Conservation (phyloP, 495 filamentous ascomycete genomes). For the Talaromyces nanjingensis region DNA sequence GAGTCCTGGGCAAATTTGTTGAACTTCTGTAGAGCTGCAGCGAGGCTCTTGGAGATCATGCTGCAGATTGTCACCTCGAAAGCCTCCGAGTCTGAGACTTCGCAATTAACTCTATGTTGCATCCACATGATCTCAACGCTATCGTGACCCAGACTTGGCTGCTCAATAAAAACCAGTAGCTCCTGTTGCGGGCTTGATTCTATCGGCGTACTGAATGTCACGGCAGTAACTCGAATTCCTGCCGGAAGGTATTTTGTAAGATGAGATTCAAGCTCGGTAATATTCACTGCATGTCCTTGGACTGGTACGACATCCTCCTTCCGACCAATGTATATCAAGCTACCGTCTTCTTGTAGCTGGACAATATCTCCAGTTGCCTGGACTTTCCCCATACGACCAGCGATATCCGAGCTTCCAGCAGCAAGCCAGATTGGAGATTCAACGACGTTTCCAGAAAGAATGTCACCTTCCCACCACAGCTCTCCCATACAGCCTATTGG, state of each 20-base stretch:
- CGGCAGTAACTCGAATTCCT: constrained; percentile 18
- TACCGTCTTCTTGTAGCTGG: constrained; percentile 48
- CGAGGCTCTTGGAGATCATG: constrained; percentile 17
- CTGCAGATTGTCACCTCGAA: constrained; percentile 14
- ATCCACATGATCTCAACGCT: constrained; percentile 17
- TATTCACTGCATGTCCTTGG: constrained; percentile 30
- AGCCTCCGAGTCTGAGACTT: background rate
- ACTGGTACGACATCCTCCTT: constrained; percentile 38
- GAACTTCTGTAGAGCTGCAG: constrained; percentile 23
- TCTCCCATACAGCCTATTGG: constrained; percentile 44
- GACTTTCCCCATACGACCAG: constrained; percentile 22
- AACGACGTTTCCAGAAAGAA: constrained; percentile 37
- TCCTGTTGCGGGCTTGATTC: constrained; percentile 13
- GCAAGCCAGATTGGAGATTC: constrained; percentile 28
- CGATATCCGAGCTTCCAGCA: constrained; percentile 19
- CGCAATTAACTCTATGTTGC: constrained; percentile 14
- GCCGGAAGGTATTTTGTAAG: constrained; percentile 22
- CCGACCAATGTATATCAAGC: constrained; percentile 51
- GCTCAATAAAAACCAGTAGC: constrained; percentile 26
- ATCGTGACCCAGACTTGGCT: constrained; percentile 14
- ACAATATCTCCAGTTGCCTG: constrained; percentile 52
- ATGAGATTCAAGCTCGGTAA: constrained; percentile 25
- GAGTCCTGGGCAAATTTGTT: constrained; percentile 25
- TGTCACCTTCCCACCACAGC: constrained; percentile 41
- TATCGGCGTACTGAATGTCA: constrained; percentile 15